phyloP scores from a whole-genome alignment of 441 rosid genomes.

The Gossypium laxum region DNA sequence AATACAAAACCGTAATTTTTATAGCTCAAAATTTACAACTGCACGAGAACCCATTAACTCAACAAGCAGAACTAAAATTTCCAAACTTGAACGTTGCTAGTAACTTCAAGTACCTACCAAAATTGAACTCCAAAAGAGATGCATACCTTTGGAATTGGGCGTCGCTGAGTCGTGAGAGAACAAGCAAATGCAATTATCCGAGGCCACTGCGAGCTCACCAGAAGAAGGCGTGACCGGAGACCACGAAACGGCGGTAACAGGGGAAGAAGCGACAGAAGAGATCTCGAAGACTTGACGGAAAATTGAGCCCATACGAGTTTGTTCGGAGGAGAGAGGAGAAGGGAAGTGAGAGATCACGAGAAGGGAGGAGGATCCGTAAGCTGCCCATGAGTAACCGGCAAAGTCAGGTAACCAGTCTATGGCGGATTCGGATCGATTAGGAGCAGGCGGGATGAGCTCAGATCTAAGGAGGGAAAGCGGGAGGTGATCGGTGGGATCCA shows the following conservation, averaged over 20 bases:
- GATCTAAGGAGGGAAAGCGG: conserved; percentile 26
- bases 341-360: conserved; percentile 82
- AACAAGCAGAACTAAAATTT: not conserved
- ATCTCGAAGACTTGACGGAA: conserved; percentile 73
- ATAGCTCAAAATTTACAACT: not conserved
- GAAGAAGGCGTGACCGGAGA: conserved; percentile 59
- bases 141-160: conserved; percentile 29
- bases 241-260: conserved; percentile 65
- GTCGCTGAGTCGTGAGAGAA: conserved; percentile 34
- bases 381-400: conserved; percentile 84
- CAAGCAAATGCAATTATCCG: conserved; percentile 44
- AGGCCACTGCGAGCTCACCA: conserved; percentile 79
- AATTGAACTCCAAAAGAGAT: not conserved
- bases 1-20: not conserved
- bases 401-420: conserved; percentile 85
- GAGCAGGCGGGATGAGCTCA: conserved; percentile 64
- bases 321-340: conserved; percentile 60
- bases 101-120: not conserved
- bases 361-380: conserved; percentile 86
- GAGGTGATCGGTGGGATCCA: conserved; percentile 10
- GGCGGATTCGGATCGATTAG: conserved; percentile 49
- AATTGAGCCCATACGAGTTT: conserved; percentile 48
- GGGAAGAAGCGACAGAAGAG: conserved; percentile 32
- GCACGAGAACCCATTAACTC: not conserved
- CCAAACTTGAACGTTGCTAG: not conserved